Evolutionary conservation across 2,329 filamentous ascomycete species (phyloP).

Genomic region (Metarhizium sp.): DNA sequence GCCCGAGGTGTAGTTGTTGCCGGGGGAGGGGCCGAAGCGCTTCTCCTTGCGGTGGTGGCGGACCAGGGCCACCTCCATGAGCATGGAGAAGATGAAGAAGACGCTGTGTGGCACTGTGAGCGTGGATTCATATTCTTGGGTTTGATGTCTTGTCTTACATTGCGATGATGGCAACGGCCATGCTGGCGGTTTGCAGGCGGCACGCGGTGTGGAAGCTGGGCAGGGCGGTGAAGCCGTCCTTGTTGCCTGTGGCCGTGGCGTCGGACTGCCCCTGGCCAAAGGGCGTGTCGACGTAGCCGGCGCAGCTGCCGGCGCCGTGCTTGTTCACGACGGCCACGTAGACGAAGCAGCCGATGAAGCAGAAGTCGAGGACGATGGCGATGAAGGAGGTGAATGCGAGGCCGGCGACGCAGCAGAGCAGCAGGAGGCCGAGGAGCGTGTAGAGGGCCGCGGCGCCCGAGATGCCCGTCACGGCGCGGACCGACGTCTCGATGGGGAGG

Average conservation of each 20-base stretch:
- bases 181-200: constrained; percentile 63
- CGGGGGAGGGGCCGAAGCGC: constrained; percentile 47
- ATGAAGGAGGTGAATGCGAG: constrained; percentile 62
- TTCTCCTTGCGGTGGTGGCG: constrained; percentile 67
- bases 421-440: constrained; percentile 58
- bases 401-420: constrained; percentile 74
- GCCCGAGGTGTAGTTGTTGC: constrained; percentile 51
- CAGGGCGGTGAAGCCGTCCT: constrained; percentile 36
- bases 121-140: too few species aligned
- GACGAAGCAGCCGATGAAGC: constrained; percentile 68
- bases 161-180: constrained; percentile 70
- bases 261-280: constrained; percentile 55
- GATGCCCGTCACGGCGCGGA: constrained; percentile 70
- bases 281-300: constrained; percentile 49
- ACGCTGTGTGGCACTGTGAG: constrained; percentile 32
- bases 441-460: constrained; percentile 68
- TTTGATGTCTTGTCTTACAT: constrained; percentile 40
- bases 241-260: constrained; percentile 34
- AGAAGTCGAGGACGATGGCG: constrained; percentile 66
- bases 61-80: constrained; percentile 58
- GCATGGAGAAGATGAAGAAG: constrained; percentile 66
- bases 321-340: constrained; percentile 72
- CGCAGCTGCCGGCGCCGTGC: constrained; percentile 57
- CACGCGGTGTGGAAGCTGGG: constrained; percentile 50
- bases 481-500: constrained; percentile 51